Base-by-base conservation (phyloP, 768 basidiomycete genomes). In the Ephemerocybe angulata region DNA sequence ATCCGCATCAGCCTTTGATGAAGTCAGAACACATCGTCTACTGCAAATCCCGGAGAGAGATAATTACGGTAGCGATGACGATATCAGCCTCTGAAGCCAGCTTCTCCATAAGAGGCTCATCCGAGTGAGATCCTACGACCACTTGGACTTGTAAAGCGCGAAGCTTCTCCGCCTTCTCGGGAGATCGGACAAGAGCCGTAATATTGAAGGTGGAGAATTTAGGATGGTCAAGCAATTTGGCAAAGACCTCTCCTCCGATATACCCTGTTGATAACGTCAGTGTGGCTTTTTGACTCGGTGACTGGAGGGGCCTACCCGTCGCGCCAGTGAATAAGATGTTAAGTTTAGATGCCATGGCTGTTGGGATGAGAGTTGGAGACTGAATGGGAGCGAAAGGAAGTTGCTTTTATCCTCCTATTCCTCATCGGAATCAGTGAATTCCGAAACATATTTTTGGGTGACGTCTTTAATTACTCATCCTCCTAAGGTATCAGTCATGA, bases 241-340 rank as follows among this genome's bases (percentile, higher is more conserved):
- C 54, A 12, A 81, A 69, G 21, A 81, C 67, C 17, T 76, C 60
- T 29, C 80, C 80, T 6, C 81, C 82, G 47, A 82, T 74, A 61
- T 81, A 82, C 31, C 80, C 80, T 65, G 33, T 37, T 17, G 44
- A 42, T 1, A 44, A 52, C 13, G 40, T 57, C 8, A 54, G 52
- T n/a, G 13, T 19, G 17, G 21, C 28, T 13, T 3, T 15, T 15
- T 21, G 28, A 33, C 13, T 17, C 11, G 3, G 25, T 24, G 33
- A 48, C 28, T 7, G 21, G n/a, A n/a, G n/a, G n/a, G n/a, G 28
- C 64, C 35, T 57, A 73, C 77, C 76, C 13, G 77, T 77, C 15
- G 72, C 74, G 37, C 77, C 76, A 21, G 69, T 70, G 31, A 78
- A 54, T 52, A 79, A 70, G 38, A 79, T 72, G 19, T 67, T 46